Conservation (phyloP, 2,329 filamentous ascomycete species). For the Microsporum ferrugineum region DNA sequence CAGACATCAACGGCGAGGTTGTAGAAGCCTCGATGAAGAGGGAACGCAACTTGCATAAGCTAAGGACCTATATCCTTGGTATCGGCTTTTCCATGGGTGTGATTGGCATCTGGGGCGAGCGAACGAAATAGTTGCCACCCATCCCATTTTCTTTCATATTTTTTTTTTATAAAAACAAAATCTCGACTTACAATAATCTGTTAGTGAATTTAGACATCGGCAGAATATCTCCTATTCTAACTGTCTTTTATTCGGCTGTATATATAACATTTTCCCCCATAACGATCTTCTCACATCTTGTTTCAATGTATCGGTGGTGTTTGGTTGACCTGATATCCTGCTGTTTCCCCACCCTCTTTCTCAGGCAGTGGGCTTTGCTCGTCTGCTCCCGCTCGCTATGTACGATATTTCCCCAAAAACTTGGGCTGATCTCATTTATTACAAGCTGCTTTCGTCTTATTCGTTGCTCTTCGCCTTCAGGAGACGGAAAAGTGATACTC, state of each 20-base stretch:
- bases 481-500: background rate
- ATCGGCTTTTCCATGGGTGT: conserved; percentile 37
- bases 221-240: background rate
- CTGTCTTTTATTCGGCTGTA: background rate
- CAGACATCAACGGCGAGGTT: conserved; percentile 36
- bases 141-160: background rate
- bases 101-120: conserved; percentile 40
- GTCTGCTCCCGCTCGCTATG: background rate
- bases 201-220: background rate
- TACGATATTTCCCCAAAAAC: background rate
- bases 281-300: background rate
- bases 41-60: conserved; percentile 30
- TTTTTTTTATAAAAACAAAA: background rate
- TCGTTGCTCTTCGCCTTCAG: background rate
- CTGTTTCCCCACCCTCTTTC: background rate
- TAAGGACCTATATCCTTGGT: conserved; percentile 31
- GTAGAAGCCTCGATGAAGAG: conserved; percentile 35
- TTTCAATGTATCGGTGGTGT: background rate
- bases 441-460: background rate
- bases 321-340: background rate
- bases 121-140: background rate
- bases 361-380: background rate
- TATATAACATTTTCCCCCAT: background rate
- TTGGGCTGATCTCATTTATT: background rate
- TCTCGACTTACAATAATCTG: background rate